phyloP scores from a whole-genome alignment of 208 protist genomes.

The Wallacemonas sp. region DNA sequence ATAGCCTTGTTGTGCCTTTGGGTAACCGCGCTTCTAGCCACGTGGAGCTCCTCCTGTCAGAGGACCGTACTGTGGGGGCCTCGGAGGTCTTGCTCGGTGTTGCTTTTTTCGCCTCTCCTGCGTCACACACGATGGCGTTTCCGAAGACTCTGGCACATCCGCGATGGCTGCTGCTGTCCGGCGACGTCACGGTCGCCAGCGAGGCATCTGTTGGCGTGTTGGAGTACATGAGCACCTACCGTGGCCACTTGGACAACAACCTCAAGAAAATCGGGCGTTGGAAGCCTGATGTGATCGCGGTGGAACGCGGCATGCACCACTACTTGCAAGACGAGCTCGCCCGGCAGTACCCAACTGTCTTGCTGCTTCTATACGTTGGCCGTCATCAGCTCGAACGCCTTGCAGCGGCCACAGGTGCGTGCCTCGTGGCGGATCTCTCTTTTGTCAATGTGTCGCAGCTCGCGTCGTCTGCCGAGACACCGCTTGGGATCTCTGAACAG shows the following conservation, averaged over 20 bases:
- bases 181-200: conserved; percentile 41
- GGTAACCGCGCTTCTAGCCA: not conserved
- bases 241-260: conserved; percentile 66
- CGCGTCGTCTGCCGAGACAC: conserved; percentile 21
- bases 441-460: conserved; percentile 57
- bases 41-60: not conserved
- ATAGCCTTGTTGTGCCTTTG: conserved; percentile 27
- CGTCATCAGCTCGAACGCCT: conserved; percentile 35
- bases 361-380: conserved; percentile 62
- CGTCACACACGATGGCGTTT: conserved; percentile 11
- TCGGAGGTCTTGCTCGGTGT: conserved; percentile 2
- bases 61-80: not conserved
- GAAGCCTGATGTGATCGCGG: conserved; percentile 67
- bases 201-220: conserved; percentile 24
- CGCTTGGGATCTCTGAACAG: conserved; percentile 40
- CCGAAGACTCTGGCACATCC: conserved; percentile 36
- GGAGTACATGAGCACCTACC: conserved; percentile 61
- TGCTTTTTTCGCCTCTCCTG: conserved; percentile 15
- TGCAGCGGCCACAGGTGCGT: conserved; percentile 45
- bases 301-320: conserved; percentile 79
- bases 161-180: conserved; percentile 60
- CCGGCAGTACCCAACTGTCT: conserved; percentile 31
- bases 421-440: conserved; percentile 60
- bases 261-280: conserved; percentile 68
- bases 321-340: conserved; percentile 60